A percentile compares a stretch with the other conserved stretches of the same genome.
These are phyloP conservation scores for Didymella pomorum DNA, from an alignment of 2,329 filamentous ascomycete species.

Conservation along the genomic window DNA sequence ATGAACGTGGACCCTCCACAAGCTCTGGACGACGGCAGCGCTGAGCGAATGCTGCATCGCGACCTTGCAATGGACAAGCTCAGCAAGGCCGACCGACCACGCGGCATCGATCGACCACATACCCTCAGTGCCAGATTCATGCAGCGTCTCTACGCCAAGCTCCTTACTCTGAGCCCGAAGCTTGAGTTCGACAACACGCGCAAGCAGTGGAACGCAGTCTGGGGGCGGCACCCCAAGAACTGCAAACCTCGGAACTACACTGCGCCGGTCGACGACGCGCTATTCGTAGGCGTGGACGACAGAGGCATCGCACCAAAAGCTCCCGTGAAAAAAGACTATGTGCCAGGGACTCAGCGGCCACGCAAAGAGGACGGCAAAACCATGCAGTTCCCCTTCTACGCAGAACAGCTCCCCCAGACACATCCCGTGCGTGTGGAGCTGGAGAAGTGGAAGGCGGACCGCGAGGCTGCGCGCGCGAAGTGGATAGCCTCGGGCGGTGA, in stretches of 20 bases:
- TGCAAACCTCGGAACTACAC: conserved; percentile 25
- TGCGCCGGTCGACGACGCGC: conserved; percentile 28
- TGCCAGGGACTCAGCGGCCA: conserved; percentile 13
- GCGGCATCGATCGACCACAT: conserved; percentile 41
- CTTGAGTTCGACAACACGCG: conserved; percentile 49
- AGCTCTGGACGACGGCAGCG: conserved; percentile 5
- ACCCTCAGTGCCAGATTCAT: conserved; percentile 55
- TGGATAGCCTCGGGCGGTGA: conserved; percentile 13
- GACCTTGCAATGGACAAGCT: conserved; percentile 38
- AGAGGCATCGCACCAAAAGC: conserved; percentile 21
- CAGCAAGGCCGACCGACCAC: conserved; percentile 35
- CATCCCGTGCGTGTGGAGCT: conserved; percentile 32
- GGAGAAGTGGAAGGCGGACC: conserved; percentile 32
- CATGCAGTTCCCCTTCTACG: conserved; percentile 35
- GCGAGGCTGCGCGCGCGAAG: conserved; percentile 18
- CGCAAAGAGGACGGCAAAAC: conserved; percentile 30
- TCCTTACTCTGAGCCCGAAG: conserved; percentile 54
- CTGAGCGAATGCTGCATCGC: conserved; percentile 23
- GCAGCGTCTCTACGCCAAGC: conserved; percentile 54
- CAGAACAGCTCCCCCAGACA: conserved; percentile 28
- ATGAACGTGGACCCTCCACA: not conserved
- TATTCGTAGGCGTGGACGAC: conserved; percentile 44
- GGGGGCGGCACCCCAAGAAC: conserved; percentile 31
- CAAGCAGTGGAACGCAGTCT: conserved; percentile 38
- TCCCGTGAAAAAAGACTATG: conserved; percentile 9